Conservation (phyloP, 352 stramenopile genomes). For the Peronospora destructor region DNA sequence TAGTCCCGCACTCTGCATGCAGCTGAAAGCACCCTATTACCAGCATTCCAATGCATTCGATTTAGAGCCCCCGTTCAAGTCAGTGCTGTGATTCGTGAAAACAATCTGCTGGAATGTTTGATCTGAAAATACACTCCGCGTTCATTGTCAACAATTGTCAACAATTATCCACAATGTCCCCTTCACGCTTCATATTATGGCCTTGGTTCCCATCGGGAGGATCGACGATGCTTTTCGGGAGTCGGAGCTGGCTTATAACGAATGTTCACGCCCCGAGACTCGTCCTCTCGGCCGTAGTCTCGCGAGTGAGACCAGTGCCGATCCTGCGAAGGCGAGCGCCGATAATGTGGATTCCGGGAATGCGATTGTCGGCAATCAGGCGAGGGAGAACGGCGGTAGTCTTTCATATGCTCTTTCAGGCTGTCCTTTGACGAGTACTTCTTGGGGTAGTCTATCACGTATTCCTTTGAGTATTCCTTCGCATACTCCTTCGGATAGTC, state of each 20-base stretch:
- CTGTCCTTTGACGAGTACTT: slow-evolving; percentile 5
- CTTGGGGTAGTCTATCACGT: slow-evolving; percentile 11
- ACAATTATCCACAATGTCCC: background rate
- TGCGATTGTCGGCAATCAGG: slow-evolving; percentile 18
- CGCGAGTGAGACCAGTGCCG: slow-evolving; percentile 21
- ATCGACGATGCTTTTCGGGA: slow-evolving; percentile 23
- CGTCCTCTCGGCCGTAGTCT: slow-evolving; percentile 16
- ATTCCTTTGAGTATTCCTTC: slow-evolving; percentile 13
- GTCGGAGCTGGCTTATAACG: slow-evolving; percentile 11
- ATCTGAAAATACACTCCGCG: background rate
- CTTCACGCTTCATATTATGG: slow-evolving; percentile 12
- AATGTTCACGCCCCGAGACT: slow-evolving; percentile 11
- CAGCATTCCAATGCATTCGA: too few species aligned
- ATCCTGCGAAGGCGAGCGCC: slow-evolving; percentile 16
- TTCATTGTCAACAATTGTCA: background rate
- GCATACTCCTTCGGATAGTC: slow-evolving; percentile 13
- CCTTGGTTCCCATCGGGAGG: slow-evolving; percentile 29
- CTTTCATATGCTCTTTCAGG: slow-evolving; percentile 16
- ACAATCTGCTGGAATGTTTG: background rate
- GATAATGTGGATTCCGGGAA: slow-evolving; percentile 16
- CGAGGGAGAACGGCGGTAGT: slow-evolving; percentile 18
- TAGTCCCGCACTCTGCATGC: too few species aligned
- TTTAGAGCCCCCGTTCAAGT: background rate
- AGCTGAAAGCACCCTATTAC: too few species aligned
- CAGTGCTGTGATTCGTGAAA: background rate